A percentile compares a stretch with the other conserved stretches of the same genome.
Conservation (phyloP, 2,329 filamentous ascomycete species). For the Botrytis tulipae region DNA sequence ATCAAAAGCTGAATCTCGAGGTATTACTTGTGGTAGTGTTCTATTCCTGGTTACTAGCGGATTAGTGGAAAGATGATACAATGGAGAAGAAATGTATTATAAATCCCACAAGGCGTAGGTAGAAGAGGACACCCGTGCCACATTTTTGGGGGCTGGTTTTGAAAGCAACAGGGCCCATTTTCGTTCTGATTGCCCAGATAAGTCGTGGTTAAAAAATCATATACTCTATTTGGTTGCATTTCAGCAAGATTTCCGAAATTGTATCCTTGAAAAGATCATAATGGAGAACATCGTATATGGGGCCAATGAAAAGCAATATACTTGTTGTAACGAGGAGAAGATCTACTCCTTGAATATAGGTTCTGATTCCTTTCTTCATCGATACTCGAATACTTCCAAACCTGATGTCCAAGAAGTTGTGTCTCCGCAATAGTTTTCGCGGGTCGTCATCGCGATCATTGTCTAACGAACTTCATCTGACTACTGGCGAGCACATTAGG, state of each 20-base stretch:
- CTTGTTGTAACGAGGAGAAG: background rate
- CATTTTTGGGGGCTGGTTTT: slow-evolving; percentile 14
- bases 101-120: slow-evolving; percentile 1
- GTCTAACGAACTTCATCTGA: background rate
- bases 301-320: background rate
- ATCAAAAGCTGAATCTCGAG: background rate
- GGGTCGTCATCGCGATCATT: background rate
- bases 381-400: background rate
- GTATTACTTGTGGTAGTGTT: background rate
- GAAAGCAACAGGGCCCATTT: background rate
- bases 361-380: slow-evolving; percentile 3
- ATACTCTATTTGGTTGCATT: background rate
- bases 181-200: background rate
- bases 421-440: background rate
- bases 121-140: background rate
- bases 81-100: background rate
- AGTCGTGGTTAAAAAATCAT: background rate
- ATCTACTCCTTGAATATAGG: background rate
- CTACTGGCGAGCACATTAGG: background rate
- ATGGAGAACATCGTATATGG: background rate
- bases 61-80: background rate
- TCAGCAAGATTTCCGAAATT: background rate
- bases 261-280: background rate
- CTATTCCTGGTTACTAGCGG: background rate
- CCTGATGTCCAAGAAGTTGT: background rate